Conservation (phyloP, 305 asterid genomes). For the Fraxinus paxiana region DNA sequence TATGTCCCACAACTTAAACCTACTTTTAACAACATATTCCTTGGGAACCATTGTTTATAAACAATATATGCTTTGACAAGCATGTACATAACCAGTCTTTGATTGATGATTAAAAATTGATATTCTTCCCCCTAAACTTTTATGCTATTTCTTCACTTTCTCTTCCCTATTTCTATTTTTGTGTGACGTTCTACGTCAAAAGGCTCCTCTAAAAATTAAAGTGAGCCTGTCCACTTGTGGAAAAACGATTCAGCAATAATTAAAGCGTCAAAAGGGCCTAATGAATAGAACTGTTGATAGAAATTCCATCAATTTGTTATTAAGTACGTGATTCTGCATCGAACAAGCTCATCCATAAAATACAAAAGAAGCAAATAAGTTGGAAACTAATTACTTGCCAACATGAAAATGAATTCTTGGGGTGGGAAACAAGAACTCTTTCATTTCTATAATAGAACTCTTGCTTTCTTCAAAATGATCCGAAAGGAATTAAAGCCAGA, state of each 20-base stretch:
- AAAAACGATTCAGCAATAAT: slow-evolving; percentile 1
- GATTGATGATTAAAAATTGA: background rate
- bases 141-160: background rate
- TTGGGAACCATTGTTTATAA: background rate
- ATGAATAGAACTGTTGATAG: background rate
- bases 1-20: background rate
- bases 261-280: background rate
- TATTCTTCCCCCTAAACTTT: background rate
- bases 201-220: background rate
- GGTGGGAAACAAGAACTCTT: background rate
- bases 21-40: background rate
- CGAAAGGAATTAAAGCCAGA: background rate
- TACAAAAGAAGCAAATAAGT: background rate
- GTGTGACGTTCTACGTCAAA: background rate
- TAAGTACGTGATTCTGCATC: background rate
- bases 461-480: background rate
- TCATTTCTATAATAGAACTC: background rate
- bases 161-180: background rate
- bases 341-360: background rate
- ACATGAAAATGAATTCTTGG: background rate
- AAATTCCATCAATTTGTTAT: background rate
- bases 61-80: background rate
- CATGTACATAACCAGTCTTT: background rate
- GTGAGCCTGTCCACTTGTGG: background rate
- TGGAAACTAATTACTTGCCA: background rate